Conservation (phyloP, 2,329 filamentous ascomycete species). For the Fusarium graminum region DNA sequence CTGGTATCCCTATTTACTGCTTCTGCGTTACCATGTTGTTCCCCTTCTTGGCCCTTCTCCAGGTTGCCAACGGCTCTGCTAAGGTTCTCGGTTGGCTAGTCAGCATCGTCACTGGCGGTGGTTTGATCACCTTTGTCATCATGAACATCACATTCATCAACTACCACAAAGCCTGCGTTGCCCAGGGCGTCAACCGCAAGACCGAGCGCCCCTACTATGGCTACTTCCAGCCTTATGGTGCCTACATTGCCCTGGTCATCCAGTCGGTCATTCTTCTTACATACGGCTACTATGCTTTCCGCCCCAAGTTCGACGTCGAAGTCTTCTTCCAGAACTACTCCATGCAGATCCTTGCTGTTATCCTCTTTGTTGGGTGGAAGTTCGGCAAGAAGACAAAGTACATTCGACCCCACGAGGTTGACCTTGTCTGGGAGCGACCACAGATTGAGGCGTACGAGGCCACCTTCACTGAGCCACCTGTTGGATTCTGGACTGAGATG, state of each 20-base stretch:
- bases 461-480: slow-evolving; percentile 61
- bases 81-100: slow-evolving; percentile 65
- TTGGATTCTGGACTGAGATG: slow-evolving; percentile 68
- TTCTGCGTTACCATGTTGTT: slow-evolving; percentile 66
- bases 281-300: slow-evolving; percentile 68
- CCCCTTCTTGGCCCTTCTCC: slow-evolving; percentile 65
- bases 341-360: slow-evolving; percentile 66
- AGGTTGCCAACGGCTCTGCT: slow-evolving; percentile 61
- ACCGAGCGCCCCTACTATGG: slow-evolving; percentile 69
- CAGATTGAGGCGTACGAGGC: slow-evolving; percentile 69
- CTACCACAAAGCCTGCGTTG: slow-evolving; percentile 65
- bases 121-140: slow-evolving; percentile 72
- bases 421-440: slow-evolving; percentile 70
- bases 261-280: slow-evolving; percentile 59
- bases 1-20: slow-evolving; percentile 71
- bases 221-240: slow-evolving; percentile 53
- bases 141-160: slow-evolving; percentile 61
- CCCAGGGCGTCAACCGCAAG: slow-evolving; percentile 64
- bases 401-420: slow-evolving; percentile 65
- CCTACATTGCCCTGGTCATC: slow-evolving; percentile 58
- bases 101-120: slow-evolving; percentile 66
- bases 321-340: slow-evolving; percentile 66
- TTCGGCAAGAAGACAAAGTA: slow-evolving; percentile 69
- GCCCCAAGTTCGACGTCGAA: slow-evolving; percentile 59
- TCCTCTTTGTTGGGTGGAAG: slow-evolving; percentile 72